A percentile compares a stretch with the other conserved stretches of the same genome.
Conservation (phyloP, 306 rosid species). For the Medicago ruthenica region DNA sequence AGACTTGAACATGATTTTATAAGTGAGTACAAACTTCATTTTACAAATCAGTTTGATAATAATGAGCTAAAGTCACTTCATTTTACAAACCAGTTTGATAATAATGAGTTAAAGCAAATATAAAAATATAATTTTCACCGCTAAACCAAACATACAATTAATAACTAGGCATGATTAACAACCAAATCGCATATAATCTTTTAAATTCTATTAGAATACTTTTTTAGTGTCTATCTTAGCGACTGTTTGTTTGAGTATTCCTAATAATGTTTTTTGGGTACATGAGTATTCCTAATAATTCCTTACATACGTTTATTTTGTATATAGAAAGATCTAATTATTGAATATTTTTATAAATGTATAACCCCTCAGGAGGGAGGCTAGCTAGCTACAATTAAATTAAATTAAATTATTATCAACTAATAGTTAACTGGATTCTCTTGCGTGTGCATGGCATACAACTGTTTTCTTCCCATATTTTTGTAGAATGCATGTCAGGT, state of each 20-base stretch:
- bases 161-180: not conserved
- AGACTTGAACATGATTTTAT: too few species aligned
- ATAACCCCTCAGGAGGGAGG: not conserved
- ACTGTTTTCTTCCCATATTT: slow-evolving; percentile 59
- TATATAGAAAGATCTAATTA: not conserved
- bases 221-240: not conserved
- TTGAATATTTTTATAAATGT: not conserved
- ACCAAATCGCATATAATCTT: not conserved
- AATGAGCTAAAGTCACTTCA: too few species aligned
- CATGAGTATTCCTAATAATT: not conserved
- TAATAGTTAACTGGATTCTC: slow-evolving; percentile 49
- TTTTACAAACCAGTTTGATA: too few species aligned
- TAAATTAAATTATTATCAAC: slow-evolving; percentile 33
- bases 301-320: not conserved
- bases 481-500: slow-evolving; percentile 46
- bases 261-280: not conserved
- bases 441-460: slow-evolving; percentile 53
- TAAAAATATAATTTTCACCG: too few species aligned
- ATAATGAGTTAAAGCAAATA: too few species aligned
- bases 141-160: not conserved
- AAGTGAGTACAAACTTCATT: too few species aligned
- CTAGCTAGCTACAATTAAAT: slow-evolving; percentile 1
- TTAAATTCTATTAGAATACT: not conserved
- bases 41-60: too few species aligned
- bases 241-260: not conserved